phyloP scores from a whole-genome alignment of 2,329 filamentous ascomycete genomes.

The Zymoseptoria tritici region DNA sequence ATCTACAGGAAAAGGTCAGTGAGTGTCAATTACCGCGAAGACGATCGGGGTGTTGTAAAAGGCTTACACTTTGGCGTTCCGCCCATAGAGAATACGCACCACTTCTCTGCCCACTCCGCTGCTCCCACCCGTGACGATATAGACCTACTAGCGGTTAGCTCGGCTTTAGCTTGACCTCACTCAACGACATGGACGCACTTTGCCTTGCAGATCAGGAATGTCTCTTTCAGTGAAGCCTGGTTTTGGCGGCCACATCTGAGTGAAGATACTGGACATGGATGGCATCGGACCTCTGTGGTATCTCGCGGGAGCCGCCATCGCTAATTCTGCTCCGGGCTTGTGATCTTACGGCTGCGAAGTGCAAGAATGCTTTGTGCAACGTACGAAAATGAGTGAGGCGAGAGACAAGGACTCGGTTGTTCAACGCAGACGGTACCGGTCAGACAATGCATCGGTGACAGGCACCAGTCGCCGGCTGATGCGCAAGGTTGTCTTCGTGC shows the following conservation, averaged over 20 bases:
- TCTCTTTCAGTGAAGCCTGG: background rate
- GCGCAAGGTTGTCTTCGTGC: too few species aligned
- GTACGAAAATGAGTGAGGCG: background rate
- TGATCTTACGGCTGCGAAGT: background rate
- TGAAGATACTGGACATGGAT: background rate
- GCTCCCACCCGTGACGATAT: constrained; percentile 19
- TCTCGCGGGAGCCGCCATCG: background rate
- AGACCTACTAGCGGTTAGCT: constrained; percentile 8
- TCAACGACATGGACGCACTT: background rate
- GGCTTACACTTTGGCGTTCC: constrained; percentile 32
- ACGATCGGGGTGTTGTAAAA: constrained; percentile 37
- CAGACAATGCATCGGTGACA: background rate
- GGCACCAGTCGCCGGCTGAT: background rate
- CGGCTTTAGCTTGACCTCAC: background rate
- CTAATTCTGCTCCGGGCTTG: background rate
- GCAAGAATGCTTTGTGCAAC: background rate
- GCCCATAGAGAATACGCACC: constrained; percentile 39
- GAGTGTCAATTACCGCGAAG: constrained; percentile 32
- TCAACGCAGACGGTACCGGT: background rate
- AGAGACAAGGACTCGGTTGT: background rate
- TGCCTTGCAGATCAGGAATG: background rate
- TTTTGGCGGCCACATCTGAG: background rate
- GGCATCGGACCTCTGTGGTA: background rate
- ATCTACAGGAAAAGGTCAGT: background rate
- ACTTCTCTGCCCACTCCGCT: constrained; percentile 19